Evolutionary conservation across 345 rosid genomes (phyloP), one percentile per base, ranked within the genome.

Genomic region (Lumnitzera littorea): DNA sequence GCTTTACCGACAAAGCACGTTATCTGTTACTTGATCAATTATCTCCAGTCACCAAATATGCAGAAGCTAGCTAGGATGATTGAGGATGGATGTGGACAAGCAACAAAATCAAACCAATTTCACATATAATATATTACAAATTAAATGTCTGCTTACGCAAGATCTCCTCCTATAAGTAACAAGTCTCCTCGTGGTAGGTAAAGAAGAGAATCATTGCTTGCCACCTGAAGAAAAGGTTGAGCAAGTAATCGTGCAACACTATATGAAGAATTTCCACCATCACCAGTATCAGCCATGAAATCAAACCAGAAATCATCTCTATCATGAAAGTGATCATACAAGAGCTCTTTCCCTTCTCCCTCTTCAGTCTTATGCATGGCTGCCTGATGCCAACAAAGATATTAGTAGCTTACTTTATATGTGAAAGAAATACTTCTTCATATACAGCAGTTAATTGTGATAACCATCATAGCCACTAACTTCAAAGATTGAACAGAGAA

Each of bases 261-360:
- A 63, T 94, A 94, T 13, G 99, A 88, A 47, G 99, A 90, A 68
- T 94, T 94, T 47, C 99, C 99, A 71, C 99, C 97, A 77, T 94
- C 99, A 73, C 99, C 99, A 52, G 99, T 94, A 76, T 88, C 99
- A 70, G 97, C 99, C 92, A 94, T 88, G 80, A 94, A 94, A 66
- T 94, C 99, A 83, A 94, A 94, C 99, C 99, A 94, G 46, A 94
- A 69, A 43, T 84, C 91, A 10, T 83, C 80, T 66, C 81, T 79
- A 57, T 88, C 87, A 61, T 83, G 74, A 56, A 88, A 81, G 65
- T 94, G 97, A 72, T 94, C 96, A 59, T 78, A 88, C 41, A 90
- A 68, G 55, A 86, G 73, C 63, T 90, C 96, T 53, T 70, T 77
- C 63, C 69, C 69, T 53, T 65, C 72, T 64, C 83, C 86, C 59